These are phyloP conservation scores for Carex sylvatica DNA, from an alignment of 202 grass and related monocot species.

Conservation along the genomic window DNA sequence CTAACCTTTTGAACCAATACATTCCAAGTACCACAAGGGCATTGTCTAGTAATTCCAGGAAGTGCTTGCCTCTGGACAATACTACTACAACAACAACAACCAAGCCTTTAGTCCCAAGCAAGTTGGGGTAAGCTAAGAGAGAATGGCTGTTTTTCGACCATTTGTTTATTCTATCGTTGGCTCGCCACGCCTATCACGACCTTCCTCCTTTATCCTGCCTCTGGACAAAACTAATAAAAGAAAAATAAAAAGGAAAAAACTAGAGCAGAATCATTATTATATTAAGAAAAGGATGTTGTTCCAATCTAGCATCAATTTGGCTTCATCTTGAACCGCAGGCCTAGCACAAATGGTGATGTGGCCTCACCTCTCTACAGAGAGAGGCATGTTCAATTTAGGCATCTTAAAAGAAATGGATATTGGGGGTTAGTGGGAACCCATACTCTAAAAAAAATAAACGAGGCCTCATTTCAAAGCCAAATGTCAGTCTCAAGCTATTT, in stretches of 20 bases:
- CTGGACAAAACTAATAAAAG: background rate
- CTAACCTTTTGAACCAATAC: background rate
- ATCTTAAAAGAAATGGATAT: too few relatives aligned
- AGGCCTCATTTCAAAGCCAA: background rate
- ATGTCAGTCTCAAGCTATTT: background rate
- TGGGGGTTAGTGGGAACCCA: too few relatives aligned
- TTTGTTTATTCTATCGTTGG: too few relatives aligned
- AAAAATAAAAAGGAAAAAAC: background rate
- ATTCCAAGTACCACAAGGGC: background rate
- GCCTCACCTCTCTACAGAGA: too few relatives aligned
- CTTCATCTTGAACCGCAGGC: too few relatives aligned
- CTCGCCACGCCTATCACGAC: too few relatives aligned
- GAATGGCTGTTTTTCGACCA: too few relatives aligned
- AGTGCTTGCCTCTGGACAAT: background rate
- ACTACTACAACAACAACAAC: background rate
- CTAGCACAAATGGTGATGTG: too few relatives aligned
- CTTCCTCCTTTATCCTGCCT: background rate
- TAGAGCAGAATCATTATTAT: background rate
- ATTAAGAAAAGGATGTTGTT: background rate
- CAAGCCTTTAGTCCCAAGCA: too few relatives aligned
- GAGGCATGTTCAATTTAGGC: too few relatives aligned
- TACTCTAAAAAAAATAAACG: too few relatives aligned
- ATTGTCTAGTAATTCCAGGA: background rate
- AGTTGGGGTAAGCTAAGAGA: too few relatives aligned
- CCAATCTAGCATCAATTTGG: background rate